Percentiles rank a stretch among this genome's conserved stretches.
These are phyloP conservation scores for Xerocomus potaroensis DNA, from an alignment of 768 basidiomycete genomes.

Conservation along the genomic window DNA sequence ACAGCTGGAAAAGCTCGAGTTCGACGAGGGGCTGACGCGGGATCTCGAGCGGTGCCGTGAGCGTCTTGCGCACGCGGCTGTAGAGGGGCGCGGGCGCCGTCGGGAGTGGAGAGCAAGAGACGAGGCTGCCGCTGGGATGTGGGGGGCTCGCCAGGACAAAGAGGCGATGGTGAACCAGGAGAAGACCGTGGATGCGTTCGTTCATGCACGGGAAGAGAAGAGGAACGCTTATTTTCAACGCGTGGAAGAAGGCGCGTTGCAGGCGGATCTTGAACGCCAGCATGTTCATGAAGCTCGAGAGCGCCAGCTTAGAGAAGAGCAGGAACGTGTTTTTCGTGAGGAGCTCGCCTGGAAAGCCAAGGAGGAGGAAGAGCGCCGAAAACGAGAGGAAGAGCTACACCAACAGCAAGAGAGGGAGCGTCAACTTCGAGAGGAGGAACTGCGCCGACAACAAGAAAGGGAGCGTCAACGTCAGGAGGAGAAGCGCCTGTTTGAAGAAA, in stretches of 20 bases:
- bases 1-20: constrained; percentile 17
- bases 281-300: constrained; percentile 21
- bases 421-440: constrained; percentile 5
- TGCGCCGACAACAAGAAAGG: constrained; percentile 5
- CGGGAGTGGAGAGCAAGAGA: constrained; percentile 20
- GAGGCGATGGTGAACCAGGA: constrained; percentile 11
- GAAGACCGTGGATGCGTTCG: constrained; percentile 21
- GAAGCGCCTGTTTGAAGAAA: too few species aligned
- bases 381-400: constrained; percentile 7
- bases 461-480: constrained; percentile 7
- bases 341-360: constrained; percentile 7
- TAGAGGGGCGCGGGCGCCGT: constrained; percentile 6
- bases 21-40: constrained; percentile 10
- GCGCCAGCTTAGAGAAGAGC: constrained; percentile 20
- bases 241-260: constrained; percentile 13
- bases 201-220: constrained; percentile 7
- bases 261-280: constrained; percentile 12
- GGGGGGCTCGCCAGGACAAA: constrained; percentile 14
- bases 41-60: constrained; percentile 22
- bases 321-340: constrained; percentile 12
- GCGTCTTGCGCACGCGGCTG: constrained; percentile 21
- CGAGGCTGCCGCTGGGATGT: constrained; percentile 13
- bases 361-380: constrained; percentile 12
- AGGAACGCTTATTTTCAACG: constrained; percentile 3
- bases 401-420: constrained; percentile 9